Evolutionary conservation across 202 grass and related monocot species (phyloP).

Genomic region (Eragrostis tef): DNA sequence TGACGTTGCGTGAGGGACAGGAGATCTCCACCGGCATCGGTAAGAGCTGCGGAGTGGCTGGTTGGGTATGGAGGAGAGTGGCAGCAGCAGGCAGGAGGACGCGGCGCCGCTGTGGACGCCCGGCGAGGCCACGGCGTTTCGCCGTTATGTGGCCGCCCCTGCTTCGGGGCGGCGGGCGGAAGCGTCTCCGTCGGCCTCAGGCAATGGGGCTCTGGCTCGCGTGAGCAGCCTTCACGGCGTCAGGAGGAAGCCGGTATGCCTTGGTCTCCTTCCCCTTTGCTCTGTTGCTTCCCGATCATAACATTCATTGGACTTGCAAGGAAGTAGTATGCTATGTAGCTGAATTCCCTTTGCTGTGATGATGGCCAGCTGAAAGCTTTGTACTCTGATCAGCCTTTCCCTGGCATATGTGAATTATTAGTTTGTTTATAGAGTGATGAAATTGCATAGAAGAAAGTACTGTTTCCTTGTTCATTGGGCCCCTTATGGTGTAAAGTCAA

Average conservation of each 20-base stretch:
- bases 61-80: constrained; percentile 45
- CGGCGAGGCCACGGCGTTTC: constrained; percentile 52
- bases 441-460: neutral
- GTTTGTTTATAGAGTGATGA: neutral
- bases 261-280: constrained; percentile 38
- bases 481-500: neutral
- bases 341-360: constrained; percentile 18
- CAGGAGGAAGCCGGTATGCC: constrained; percentile 61
- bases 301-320: neutral
- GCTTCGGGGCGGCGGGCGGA: neutral
- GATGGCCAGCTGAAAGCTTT: neutral
- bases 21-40: constrained; percentile 41
- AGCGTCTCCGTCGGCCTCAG: constrained; percentile 33
- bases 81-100: constrained; percentile 34
- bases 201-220: constrained; percentile 43
- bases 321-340: constrained; percentile 3
- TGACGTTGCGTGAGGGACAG: constrained; percentile 25
- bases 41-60: constrained; percentile 37
- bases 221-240: constrained; percentile 57
- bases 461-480: constrained; percentile 20
- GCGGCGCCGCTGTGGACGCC: constrained; percentile 49
- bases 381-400: neutral
- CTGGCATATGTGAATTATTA: neutral
- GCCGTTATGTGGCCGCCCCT: constrained; percentile 1
- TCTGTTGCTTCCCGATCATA: neutral